These are phyloP conservation scores for Berkeleyomyces rouxiae DNA, from an alignment of 2,329 filamentous ascomycete genomes.

Conservation along the genomic window DNA sequence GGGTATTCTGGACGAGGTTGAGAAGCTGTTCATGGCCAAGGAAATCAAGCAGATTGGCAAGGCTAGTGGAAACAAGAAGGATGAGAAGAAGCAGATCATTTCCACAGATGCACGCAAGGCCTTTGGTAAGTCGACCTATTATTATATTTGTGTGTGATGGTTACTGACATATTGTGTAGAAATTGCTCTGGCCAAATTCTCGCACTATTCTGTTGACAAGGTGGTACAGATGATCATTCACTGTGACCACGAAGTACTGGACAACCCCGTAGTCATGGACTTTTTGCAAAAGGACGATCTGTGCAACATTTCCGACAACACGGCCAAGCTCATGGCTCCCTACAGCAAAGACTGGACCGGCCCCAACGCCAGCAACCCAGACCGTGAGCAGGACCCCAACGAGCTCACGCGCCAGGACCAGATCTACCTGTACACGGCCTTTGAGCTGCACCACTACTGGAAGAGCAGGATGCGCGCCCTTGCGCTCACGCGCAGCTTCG, in stretches of 20 bases:
- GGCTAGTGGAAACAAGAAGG: conserved; percentile 48
- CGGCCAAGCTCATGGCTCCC: conserved; percentile 76
- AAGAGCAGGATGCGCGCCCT: conserved; percentile 92
- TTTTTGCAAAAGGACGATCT: conserved; percentile 87
- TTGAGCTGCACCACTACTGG: conserved; percentile 95
- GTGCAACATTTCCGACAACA: conserved; percentile 82
- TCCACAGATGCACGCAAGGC: conserved; percentile 76
- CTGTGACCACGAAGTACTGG: conserved; percentile 75
- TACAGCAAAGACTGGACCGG: conserved; percentile 96
- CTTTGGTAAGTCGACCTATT: conserved; percentile 41
- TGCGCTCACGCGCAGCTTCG: conserved; percentile 65
- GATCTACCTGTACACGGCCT: conserved; percentile 83
- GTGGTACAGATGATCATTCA: conserved; percentile 89
- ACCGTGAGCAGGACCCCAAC: conserved; percentile 66
- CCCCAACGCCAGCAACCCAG: conserved; percentile 32
- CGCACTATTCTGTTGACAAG: conserved; percentile 66
- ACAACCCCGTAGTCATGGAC: conserved; percentile 88
- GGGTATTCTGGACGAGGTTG: conserved; percentile 92
- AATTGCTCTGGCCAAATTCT: conserved; percentile 89
- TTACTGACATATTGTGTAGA: conserved; percentile 32
- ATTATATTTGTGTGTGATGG: conserved; percentile 10
- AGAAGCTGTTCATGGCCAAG: conserved; percentile 93
- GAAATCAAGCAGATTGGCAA: conserved; percentile 79
- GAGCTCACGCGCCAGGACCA: conserved; percentile 93
- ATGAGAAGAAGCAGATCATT: conserved; percentile 96